These are phyloP conservation scores for Ophiostoma australiae DNA, from an alignment of 2,329 filamentous ascomycete genomes.

Conservation along the genomic window DNA sequence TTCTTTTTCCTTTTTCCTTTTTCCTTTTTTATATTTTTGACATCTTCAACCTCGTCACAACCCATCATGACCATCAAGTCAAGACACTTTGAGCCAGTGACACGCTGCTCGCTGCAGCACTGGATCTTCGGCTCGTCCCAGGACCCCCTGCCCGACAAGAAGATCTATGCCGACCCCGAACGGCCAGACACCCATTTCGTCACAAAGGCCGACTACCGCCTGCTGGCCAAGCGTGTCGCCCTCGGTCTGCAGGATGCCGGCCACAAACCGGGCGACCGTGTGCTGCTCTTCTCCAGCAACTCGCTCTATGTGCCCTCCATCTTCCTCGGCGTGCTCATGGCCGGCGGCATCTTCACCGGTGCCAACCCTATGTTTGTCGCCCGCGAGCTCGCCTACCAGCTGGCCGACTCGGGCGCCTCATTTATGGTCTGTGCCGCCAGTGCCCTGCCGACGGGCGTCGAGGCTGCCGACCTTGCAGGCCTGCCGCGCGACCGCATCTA, in stretches of 20 bases:
- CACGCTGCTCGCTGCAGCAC: constrained; percentile 48
- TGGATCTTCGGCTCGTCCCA: constrained; percentile 52
- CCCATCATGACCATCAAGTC: constrained; percentile 44
- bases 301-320: constrained; percentile 66
- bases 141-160: constrained; percentile 40
- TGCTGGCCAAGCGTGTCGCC: constrained; percentile 68
- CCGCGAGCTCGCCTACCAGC: constrained; percentile 69
- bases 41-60: neutral
- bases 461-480: constrained; percentile 57
- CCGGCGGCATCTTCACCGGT: constrained; percentile 71
- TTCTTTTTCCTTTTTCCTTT: neutral
- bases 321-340: constrained; percentile 70
- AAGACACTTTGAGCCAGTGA: constrained; percentile 43
- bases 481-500: constrained; percentile 56
- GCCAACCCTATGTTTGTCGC: constrained; percentile 48
- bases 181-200: constrained; percentile 63
- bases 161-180: constrained; percentile 59
- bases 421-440: constrained; percentile 61
- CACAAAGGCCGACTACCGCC: constrained; percentile 58
- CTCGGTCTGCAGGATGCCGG: constrained; percentile 61
- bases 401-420: constrained; percentile 63
- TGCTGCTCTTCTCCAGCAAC: constrained; percentile 70
- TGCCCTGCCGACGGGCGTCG: constrained; percentile 58
- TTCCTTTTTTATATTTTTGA: neutral
- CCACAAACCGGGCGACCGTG: constrained; percentile 61